Evolutionary conservation across 805 yeast genomes (phyloP).

Genomic region (Candida hungchunana): DNA sequence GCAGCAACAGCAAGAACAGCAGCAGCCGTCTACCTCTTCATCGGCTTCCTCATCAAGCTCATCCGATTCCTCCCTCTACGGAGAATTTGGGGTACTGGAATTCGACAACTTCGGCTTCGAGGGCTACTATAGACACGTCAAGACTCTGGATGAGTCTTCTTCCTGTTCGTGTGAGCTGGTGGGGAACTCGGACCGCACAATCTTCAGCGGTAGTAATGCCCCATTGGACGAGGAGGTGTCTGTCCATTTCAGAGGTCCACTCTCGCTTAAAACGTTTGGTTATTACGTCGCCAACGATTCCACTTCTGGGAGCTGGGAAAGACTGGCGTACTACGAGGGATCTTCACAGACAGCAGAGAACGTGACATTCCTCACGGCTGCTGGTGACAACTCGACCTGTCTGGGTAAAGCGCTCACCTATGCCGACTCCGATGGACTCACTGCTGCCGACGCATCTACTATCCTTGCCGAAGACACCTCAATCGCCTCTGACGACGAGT

Average conservation of each 20-base stretch:
- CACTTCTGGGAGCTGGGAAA: slow-evolving; percentile 46
- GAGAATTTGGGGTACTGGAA: slow-evolving; percentile 37
- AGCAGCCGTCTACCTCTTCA: slow-evolving; percentile 4
- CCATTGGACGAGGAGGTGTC: slow-evolving; percentile 68
- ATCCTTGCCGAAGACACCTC: slow-evolving; percentile 44
- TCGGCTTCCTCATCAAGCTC: slow-evolving; percentile 9
- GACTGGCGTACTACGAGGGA: slow-evolving; percentile 58
- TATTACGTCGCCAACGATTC: slow-evolving; percentile 44
- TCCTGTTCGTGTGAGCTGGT: slow-evolving; percentile 46
- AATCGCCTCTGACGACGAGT: slow-evolving; percentile 56
- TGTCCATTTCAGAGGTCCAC: slow-evolving; percentile 77
- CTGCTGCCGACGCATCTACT: slow-evolving; percentile 42
- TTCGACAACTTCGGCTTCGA: slow-evolving; percentile 52
- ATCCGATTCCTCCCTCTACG: slow-evolving; percentile 13
- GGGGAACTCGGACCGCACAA: slow-evolving; percentile 31
- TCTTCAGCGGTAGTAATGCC: slow-evolving; percentile 55
- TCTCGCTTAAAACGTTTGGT: slow-evolving; percentile 56
- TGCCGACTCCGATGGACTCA: slow-evolving; percentile 53
- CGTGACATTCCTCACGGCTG: slow-evolving; percentile 63
- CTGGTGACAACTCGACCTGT: slow-evolving; percentile 58
- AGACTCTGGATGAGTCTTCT: slow-evolving; percentile 36
- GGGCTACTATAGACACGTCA: slow-evolving; percentile 49
- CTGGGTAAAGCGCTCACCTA: slow-evolving; percentile 65
- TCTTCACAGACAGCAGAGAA: slow-evolving; percentile 46
- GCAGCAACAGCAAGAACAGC: slow-evolving; percentile 1